A percentile compares a stretch with the other conserved stretches of the same genome.
Evolutionary conservation across 768 basidiomycete species (phyloP).

Genomic region (Lactifluus echinatus): DNA sequence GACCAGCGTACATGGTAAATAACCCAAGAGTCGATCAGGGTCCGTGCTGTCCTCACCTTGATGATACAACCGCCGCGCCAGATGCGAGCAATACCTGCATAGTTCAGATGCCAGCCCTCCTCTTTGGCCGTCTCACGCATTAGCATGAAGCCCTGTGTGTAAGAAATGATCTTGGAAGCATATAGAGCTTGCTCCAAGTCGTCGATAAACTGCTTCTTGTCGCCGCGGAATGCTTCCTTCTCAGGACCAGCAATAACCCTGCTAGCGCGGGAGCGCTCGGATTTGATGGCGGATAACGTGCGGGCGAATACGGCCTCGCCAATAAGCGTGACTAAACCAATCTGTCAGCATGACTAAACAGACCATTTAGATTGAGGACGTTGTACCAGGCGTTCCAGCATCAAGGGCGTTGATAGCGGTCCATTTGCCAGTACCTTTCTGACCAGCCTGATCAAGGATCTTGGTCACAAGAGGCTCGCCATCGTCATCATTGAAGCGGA

Average conservation of each 20-base stretch:
- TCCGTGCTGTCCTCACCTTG: slow-evolving; percentile 47
- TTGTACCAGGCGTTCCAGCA: slow-evolving; percentile 72
- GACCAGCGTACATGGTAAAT: slow-evolving; percentile 31
- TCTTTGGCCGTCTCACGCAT: slow-evolving; percentile 98
- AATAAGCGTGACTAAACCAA: slow-evolving; percentile 79
- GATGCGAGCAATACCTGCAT: slow-evolving; percentile 96
- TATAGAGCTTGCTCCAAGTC: slow-evolving; percentile 99
- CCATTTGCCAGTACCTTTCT: slow-evolving; percentile 99
- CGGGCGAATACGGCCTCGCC: slow-evolving; percentile 99
- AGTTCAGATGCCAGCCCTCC: slow-evolving; percentile 89
- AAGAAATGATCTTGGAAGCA: slow-evolving; percentile 99
- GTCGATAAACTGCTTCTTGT: slow-evolving; percentile 98
- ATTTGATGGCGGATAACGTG: slow-evolving; percentile 94
- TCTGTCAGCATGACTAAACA: slow-evolving; percentile 8
- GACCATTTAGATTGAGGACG: not conserved
- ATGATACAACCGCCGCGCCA: slow-evolving; percentile 99
- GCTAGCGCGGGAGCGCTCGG: slow-evolving; percentile 89
- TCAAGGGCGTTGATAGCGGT: slow-evolving; percentile 96
- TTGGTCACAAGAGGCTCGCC: slow-evolving; percentile 86
- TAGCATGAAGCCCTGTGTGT: slow-evolving; percentile 99
- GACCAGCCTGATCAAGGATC: slow-evolving; percentile 93
- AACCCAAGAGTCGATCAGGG: slow-evolving; percentile 11
- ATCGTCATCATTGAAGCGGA: slow-evolving; percentile 95
- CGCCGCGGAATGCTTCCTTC: slow-evolving; percentile 89
- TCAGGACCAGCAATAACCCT: slow-evolving; percentile 86